phyloP scores from a whole-genome alignment of 1,284 basidiomycete species.

The Malassezia psittaci region DNA sequence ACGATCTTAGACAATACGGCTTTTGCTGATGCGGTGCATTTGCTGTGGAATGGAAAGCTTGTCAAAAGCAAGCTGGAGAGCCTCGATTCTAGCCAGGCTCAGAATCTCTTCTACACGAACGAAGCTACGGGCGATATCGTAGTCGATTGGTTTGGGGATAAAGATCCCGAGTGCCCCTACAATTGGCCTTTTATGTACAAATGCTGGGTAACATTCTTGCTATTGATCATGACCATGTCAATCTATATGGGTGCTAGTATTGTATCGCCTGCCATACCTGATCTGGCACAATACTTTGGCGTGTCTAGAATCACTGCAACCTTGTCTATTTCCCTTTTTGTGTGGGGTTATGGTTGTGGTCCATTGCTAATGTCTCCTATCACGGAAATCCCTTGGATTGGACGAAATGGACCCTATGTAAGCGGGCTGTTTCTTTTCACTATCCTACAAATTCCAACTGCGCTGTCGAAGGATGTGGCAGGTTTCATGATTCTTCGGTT shows the following conservation, averaged over 20 bases:
- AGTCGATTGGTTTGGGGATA: conserved; percentile 48
- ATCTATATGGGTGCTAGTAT: conserved; percentile 44
- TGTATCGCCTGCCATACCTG: conserved; percentile 51
- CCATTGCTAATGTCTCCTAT: conserved; percentile 44
- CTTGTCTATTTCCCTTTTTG: conserved; percentile 28
- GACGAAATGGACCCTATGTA: conserved; percentile 24
- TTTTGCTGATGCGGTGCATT: neutral
- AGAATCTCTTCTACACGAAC: neutral
- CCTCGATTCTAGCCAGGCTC: neutral
- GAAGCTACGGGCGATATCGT: conserved; percentile 23
- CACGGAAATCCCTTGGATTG: conserved; percentile 36
- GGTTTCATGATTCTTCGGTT: conserved; percentile 34
- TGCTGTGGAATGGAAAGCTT: neutral
- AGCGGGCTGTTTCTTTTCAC: conserved; percentile 16
- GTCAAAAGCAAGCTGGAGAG: neutral
- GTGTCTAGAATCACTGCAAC: conserved; percentile 19
- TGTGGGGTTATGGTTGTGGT: conserved; percentile 24
- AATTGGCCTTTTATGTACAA: conserved; percentile 43
- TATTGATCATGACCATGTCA: conserved; percentile 50
- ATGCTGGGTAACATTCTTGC: conserved; percentile 31
- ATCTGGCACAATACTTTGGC: conserved; percentile 39
- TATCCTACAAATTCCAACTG: conserved; percentile 18
- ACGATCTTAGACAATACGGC: neutral
- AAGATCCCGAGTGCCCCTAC: conserved; percentile 43
- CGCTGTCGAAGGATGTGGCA: conserved; percentile 6